phyloP scores from a whole-genome alignment of 306 rosid species.

The Styphnolobium japonicum region DNA sequence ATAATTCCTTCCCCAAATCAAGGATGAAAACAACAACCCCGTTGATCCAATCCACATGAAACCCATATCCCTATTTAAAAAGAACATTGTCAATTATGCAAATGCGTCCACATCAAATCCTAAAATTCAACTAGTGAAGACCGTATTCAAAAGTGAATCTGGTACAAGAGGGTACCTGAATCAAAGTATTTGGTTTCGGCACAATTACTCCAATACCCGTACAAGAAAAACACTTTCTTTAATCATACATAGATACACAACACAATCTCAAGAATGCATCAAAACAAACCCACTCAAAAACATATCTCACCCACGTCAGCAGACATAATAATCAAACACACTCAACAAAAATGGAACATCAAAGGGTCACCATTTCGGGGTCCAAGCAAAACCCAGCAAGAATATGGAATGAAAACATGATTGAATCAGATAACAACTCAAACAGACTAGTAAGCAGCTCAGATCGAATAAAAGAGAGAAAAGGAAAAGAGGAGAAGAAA shows the following conservation, averaged over 20 bases:
- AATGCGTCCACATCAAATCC: background rate
- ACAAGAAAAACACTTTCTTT: background rate
- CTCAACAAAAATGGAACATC: background rate
- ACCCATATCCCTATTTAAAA: background rate
- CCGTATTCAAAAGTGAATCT: background rate
- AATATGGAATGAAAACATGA: background rate
- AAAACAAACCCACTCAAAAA: background rate
- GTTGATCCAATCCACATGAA: background rate
- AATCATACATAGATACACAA: background rate
- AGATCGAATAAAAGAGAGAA: conserved; percentile 5
- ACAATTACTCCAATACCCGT: background rate
- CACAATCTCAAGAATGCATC: background rate
- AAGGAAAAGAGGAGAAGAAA: background rate
- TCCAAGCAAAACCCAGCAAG: background rate
- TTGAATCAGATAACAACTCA: background rate
- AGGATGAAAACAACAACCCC: background rate
- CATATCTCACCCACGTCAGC: background rate
- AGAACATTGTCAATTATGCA: background rate
- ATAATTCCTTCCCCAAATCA: background rate
- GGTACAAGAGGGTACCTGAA: background rate
- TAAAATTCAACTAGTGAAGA: background rate
- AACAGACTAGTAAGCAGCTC: background rate
- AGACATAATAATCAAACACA: background rate
- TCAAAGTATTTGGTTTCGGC: background rate
- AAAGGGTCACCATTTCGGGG: background rate